Evolutionary conservation across 75 land plant species (phyloP).

Genomic region (Isoetes taiwanensis): DNA sequence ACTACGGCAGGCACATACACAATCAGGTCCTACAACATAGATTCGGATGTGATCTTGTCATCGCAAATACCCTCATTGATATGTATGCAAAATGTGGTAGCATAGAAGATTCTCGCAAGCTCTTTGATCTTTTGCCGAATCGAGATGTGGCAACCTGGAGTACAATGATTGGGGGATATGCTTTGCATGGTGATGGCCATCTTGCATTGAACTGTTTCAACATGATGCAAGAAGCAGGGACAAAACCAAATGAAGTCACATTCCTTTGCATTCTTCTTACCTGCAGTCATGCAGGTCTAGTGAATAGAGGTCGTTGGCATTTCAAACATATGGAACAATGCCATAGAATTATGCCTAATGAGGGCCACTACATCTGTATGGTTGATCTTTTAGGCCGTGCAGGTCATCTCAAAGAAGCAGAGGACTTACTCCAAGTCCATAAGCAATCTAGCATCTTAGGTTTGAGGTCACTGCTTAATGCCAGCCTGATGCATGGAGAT

Average conservation of each 20-base stretch:
- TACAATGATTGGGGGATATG: constrained; percentile 28
- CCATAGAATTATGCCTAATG: constrained; percentile 17
- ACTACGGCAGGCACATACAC: constrained; percentile 17
- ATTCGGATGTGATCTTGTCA: constrained; percentile 6
- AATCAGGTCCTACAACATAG: constrained; percentile 7
- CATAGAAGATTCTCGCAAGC: constrained; percentile 20
- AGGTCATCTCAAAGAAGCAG: constrained; percentile 22
- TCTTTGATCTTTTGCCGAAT: constrained; percentile 15
- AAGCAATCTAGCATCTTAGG: constrained; percentile 20
- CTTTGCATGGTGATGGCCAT: constrained; percentile 13
- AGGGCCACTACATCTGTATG: constrained; percentile 36
- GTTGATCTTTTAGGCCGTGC: constrained; percentile 32
- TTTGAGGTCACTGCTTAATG: constrained; percentile 30
- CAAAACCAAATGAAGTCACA: constrained; percentile 20
- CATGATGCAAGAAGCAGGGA: constrained; percentile 9
- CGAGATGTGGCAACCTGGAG: constrained; percentile 29
- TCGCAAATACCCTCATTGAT: constrained; percentile 35
- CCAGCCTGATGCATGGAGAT: constrained; percentile 25
- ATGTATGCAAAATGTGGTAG: constrained; percentile 57
- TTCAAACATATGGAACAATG: constrained; percentile 21
- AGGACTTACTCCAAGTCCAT: constrained; percentile 29
- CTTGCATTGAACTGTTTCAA: constrained; percentile 18
- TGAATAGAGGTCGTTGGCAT: constrained; percentile 28
- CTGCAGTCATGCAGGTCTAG: constrained; percentile 36
- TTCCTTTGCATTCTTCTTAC: constrained; percentile 19